phyloP scores from a whole-genome alignment of 2,329 filamentous ascomycete genomes.

The Ramichloridium luteum region DNA sequence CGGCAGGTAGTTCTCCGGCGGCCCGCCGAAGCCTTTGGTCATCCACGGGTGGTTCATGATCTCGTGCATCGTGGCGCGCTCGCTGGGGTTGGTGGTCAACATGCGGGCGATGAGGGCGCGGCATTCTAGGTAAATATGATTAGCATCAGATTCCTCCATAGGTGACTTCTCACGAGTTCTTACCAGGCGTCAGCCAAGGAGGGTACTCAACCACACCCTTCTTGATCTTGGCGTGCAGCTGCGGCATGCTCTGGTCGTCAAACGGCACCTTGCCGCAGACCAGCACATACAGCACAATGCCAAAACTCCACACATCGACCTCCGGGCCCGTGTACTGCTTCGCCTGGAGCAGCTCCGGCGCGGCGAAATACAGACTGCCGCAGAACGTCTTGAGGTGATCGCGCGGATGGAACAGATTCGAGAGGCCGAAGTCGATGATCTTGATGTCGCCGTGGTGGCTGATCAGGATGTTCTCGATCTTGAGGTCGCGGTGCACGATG shows the following conservation, averaged over 20 bases:
- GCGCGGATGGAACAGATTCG: slow-evolving; percentile 83
- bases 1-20: slow-evolving; percentile 83
- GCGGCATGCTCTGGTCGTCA: slow-evolving; percentile 98
- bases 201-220: slow-evolving; percentile 93
- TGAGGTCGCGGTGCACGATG: slow-evolving; percentile 92
- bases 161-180: slow-evolving; percentile 22
- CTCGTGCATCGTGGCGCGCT: slow-evolving; percentile 75
- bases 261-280: slow-evolving; percentile 98
- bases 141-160: not conserved
- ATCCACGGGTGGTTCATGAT: slow-evolving; percentile 96
- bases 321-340: slow-evolving; percentile 91
- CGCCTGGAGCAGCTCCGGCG: slow-evolving; percentile 85
- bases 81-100: slow-evolving; percentile 85
- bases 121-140: slow-evolving; percentile 53
- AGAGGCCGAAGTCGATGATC: slow-evolving; percentile 96
- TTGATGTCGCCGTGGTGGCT: slow-evolving; percentile 99
- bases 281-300: slow-evolving; percentile 91
- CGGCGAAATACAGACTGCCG: slow-evolving; percentile 93
- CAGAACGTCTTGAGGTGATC: slow-evolving; percentile 91
- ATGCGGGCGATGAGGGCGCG: slow-evolving; percentile 85
- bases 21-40: slow-evolving; percentile 73
- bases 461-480: slow-evolving; percentile 98
- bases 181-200: slow-evolving; percentile 80
- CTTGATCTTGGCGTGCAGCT: slow-evolving; percentile 97
- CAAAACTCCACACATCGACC: slow-evolving; percentile 97